Conservation (phyloP, 805 yeast species). For the Candida argentea region DNA sequence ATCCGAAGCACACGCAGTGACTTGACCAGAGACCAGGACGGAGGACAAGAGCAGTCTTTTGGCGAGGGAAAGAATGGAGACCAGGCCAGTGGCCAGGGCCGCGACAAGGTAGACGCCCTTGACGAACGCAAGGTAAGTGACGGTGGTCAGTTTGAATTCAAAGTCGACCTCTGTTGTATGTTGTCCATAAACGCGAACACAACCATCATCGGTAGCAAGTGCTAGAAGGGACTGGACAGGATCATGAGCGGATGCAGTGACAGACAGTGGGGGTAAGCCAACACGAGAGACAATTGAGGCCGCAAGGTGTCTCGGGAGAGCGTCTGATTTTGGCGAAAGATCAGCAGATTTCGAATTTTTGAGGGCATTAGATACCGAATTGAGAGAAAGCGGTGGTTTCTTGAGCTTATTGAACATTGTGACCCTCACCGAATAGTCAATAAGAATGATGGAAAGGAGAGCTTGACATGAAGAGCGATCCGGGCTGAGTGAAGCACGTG, state of each 20-base stretch:
- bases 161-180: constrained; percentile 66
- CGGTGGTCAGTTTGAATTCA: constrained; percentile 39
- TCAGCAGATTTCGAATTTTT: constrained; percentile 20
- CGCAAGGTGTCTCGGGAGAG: too few species aligned
- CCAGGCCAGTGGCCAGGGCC: constrained; percentile 46
- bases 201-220: constrained; percentile 59
- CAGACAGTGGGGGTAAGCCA: constrained; percentile 44
- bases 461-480: too few species aligned
- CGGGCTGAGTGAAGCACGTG: too few species aligned
- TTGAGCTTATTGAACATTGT: constrained; percentile 27
- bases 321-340: constrained; percentile 25
- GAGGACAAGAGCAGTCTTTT: constrained; percentile 51
- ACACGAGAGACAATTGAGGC: constrained; percentile 20
- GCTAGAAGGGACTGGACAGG: constrained; percentile 85
- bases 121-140: constrained; percentile 53
- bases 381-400: constrained; percentile 33
- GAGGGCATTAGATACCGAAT: constrained; percentile 31
- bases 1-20: constrained; percentile 67
- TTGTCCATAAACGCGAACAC: constrained; percentile 75
- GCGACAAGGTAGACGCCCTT: constrained; percentile 78
- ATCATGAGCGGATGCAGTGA: constrained; percentile 66
- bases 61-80: constrained; percentile 63
- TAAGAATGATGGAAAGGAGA: too few species aligned
- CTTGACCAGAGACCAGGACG: constrained; percentile 51
- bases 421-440: too few species aligned